A percentile compares a stretch with the other conserved stretches of the same genome.
These are phyloP conservation scores for Psidium friedrichsthalianum DNA, from an alignment of 345 rosid species.

Conservation along the genomic window DNA sequence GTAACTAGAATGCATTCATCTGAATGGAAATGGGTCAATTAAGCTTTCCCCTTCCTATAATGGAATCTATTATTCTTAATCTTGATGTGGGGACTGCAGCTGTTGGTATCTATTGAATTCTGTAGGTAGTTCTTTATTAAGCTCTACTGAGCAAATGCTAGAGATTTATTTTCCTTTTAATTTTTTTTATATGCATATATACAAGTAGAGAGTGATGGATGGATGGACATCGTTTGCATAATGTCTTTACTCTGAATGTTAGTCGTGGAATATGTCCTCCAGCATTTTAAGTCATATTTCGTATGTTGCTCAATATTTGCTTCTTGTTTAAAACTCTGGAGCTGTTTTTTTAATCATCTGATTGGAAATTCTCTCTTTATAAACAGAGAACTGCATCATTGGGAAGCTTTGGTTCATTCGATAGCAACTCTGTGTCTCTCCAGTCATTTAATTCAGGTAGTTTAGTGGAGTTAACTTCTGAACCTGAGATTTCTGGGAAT, in stretches of 20 bases:
- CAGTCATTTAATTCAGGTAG: slow-evolving; percentile 48
- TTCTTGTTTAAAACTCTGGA: not conserved
- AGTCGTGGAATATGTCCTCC: not conserved
- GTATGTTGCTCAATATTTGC: not conserved
- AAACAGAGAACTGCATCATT: slow-evolving; percentile 63
- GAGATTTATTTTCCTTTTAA: too few species aligned
- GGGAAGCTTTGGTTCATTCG: slow-evolving; percentile 60
- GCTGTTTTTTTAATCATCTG: slow-evolving; percentile 9
- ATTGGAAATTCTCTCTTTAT: slow-evolving; percentile 7
- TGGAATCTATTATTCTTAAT: not conserved
- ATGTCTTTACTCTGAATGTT: not conserved
- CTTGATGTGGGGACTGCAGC: not conserved
- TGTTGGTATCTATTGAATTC: not conserved
- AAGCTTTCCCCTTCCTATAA: not conserved
- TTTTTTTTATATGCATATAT: too few species aligned
- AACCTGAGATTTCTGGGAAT: slow-evolving; percentile 25
- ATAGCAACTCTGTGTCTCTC: slow-evolving; percentile 44
- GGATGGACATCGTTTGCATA: not conserved
- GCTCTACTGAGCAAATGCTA: too few species aligned
- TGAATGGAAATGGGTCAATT: not conserved
- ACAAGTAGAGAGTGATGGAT: too few species aligned
- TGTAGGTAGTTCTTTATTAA: not conserved
- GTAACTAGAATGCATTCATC: not conserved
- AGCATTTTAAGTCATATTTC: not conserved
- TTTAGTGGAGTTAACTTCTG: slow-evolving; percentile 37